Conservation (phyloP, 148 eudicot genomes). For the Vaccinium vitisidaea region DNA sequence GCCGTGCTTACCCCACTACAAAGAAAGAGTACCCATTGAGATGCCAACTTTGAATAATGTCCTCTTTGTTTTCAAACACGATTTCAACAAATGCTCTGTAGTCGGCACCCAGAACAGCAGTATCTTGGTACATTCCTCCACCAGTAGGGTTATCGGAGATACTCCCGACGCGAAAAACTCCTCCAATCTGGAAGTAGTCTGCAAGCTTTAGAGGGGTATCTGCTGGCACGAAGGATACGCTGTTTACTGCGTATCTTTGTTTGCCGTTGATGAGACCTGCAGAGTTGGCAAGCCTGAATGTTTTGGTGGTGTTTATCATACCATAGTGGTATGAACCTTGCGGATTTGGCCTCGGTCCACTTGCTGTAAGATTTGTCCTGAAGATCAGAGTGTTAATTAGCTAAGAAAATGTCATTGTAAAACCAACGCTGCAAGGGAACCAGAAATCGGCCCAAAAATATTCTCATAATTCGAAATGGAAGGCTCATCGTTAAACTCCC, state of each 20-base stretch:
- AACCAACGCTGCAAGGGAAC: neutral
- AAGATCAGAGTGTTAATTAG: neutral
- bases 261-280: constrained; percentile 20
- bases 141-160: constrained; percentile 32
- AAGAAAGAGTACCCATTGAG: constrained; percentile 85
- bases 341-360: constrained; percentile 99
- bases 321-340: constrained; percentile 73
- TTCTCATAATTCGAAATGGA: neutral
- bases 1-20: constrained; percentile 79
- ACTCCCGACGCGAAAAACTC: constrained; percentile 24
- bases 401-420: neutral
- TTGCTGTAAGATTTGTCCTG: constrained; percentile 89
- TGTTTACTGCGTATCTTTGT: constrained; percentile 29
- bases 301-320: constrained; percentile 25
- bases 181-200: constrained; percentile 22
- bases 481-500: neutral
- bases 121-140: constrained; percentile 64
- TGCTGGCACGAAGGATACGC: constrained; percentile 26
- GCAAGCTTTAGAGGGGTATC: constrained; percentile 31
- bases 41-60: constrained; percentile 79
- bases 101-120: constrained; percentile 69
- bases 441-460: neutral
- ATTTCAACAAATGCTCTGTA: constrained; percentile 77
- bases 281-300: constrained; percentile 24
- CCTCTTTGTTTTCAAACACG: constrained; percentile 74